Conservation (phyloP, 1,284 basidiomycete species). For the Marasmius fiardii region DNA sequence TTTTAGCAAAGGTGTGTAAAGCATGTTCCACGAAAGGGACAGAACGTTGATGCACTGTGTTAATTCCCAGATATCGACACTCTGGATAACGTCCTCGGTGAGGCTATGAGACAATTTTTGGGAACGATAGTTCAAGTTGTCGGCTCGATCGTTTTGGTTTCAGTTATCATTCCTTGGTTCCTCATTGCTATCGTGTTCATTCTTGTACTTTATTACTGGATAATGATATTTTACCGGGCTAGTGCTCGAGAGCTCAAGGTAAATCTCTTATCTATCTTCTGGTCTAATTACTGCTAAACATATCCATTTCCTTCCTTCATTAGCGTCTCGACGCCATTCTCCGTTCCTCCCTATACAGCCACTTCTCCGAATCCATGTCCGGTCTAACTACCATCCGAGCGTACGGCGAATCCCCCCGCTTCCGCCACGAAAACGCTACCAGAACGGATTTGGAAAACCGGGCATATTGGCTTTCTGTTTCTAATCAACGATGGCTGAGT, state of each 20-base stretch:
- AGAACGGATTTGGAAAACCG: constrained; percentile 86
- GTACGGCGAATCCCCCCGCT: constrained; percentile 69
- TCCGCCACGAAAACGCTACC: constrained; percentile 71
- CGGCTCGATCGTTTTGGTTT: constrained; percentile 75
- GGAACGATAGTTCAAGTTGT: constrained; percentile 37
- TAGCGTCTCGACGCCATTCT: constrained; percentile 61
- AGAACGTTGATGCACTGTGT: too few relatives aligned
- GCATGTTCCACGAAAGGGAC: too few relatives aligned
- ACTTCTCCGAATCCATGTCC: constrained; percentile 86
- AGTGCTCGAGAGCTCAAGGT: constrained; percentile 89
- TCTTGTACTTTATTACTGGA: constrained; percentile 54
- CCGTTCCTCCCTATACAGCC: constrained; percentile 70
- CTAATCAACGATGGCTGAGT: constrained; percentile 87
- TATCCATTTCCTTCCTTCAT: constrained; percentile 9
- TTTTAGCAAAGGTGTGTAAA: constrained; percentile 62
- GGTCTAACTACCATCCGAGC: constrained; percentile 85
- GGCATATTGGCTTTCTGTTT: constrained; percentile 83
- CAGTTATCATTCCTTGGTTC: constrained; percentile 83
- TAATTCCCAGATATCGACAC: constrained; percentile 81
- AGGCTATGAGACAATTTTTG: constrained; percentile 22
- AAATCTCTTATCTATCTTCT: background rate
- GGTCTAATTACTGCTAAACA: constrained; percentile 1
- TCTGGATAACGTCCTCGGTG: constrained; percentile 72
- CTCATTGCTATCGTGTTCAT: constrained; percentile 68
- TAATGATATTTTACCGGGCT: constrained; percentile 80